Evolutionary conservation across 2,329 filamentous ascomycete genomes (phyloP).

Genomic region (Monosporascus sp.): DNA sequence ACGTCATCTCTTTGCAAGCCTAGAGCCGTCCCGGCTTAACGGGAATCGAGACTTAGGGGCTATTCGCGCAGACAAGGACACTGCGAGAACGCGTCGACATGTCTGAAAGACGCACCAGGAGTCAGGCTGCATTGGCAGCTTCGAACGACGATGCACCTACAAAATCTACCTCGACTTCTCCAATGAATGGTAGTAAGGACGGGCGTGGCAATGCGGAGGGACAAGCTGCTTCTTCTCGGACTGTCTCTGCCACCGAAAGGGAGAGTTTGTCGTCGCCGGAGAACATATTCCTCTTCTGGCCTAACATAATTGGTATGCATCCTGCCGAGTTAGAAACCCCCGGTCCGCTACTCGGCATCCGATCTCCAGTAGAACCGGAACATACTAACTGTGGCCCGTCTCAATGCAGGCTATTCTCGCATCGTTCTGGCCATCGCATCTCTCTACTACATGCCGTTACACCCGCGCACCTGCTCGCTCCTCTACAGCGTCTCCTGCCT

Average conservation of each 20-base stretch:
- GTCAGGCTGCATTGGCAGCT: conserved; percentile 19
- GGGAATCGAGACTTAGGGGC: not conserved
- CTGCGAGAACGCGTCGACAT: conserved; percentile 8
- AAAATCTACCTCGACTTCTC: conserved; percentile 7
- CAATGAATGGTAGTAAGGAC: conserved; percentile 41
- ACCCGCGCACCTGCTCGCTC: conserved; percentile 89
- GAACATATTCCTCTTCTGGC: conserved; percentile 78
- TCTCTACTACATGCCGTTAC: conserved; percentile 97
- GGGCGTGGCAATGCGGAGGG: not conserved
- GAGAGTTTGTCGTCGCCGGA: conserved; percentile 43
- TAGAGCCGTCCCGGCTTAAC: not conserved
- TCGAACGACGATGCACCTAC: conserved; percentile 16
- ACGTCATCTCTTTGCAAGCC: not conserved
- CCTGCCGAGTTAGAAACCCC: not conserved
- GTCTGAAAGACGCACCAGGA: conserved; percentile 23
- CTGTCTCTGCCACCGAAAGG: conserved; percentile 25
- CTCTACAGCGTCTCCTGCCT: conserved; percentile 93
- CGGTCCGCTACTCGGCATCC: too few species aligned
- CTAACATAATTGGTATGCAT: conserved; percentile 70
- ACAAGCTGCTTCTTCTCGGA: conserved; percentile 10
- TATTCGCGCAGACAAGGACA: not conserved
- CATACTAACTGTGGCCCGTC: not conserved
- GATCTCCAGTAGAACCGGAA: too few species aligned
- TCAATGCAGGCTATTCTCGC: conserved; percentile 61
- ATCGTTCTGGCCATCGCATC: conserved; percentile 82